Base-by-base conservation (phyloP, 116 monocot species). In the Phalaenopsis hybrid region DNA sequence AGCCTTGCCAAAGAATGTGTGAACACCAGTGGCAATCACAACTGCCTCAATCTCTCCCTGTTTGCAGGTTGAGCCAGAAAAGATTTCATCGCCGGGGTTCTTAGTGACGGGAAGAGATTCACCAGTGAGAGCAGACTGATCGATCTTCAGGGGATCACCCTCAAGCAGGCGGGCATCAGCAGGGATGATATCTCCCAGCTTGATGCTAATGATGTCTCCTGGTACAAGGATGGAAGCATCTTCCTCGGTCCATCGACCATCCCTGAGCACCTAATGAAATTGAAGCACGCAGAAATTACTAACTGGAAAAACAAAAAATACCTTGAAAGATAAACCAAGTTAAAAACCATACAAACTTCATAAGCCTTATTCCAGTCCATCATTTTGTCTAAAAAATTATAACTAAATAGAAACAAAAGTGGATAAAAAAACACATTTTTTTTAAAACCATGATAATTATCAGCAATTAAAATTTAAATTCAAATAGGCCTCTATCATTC, bases 1-100 rank as follows among this genome's bases (percentile, higher is more conserved):
- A 18, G 92, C 92, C 83, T 92, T 92, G 51, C 92, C 92, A 63
- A 92, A 92, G 90, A 92, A 92, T 50, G 92, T 92, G 84, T 92
- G 92, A 23, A 92, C 92, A 28, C 92, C 92, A 6, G 92, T 92
- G 67, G 92, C 92, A 61, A 92, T 88, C 75, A 92, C 92, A 25
- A 92, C 84, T 6, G 90, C 92, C 81, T 92, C 92, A 52, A 92
- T 92, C 84, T 92, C 92, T 33, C 92, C 92, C 80, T 92, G 92
- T 55, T 92, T 92, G 57, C 92, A 92, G 45, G 92, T 92, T 3
- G 92, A 92, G 2, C 92, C 92, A 15, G 92, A 92, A 88, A 87
- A 92, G 46, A 92, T 88, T 63, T 87, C 88, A 50, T 92, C 88
- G 9, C 90, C 90, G 16, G 92, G 84, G 37, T 74, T 79, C 81